Evolutionary conservation across 345 rosid genomes (phyloP).

Genomic region (Gossypium ekmanianum): DNA sequence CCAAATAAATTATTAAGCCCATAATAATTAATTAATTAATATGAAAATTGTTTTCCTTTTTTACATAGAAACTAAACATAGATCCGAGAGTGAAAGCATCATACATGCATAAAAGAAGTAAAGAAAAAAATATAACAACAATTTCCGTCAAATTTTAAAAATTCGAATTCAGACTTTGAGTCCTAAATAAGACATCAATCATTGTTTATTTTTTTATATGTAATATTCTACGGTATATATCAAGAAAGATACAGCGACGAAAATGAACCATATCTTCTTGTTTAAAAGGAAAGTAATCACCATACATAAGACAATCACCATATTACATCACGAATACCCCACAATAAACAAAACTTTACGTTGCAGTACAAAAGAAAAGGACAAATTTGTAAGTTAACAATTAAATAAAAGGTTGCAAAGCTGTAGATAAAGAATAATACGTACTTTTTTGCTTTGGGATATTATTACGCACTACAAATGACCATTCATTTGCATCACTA

Average conservation of each 20-base stretch:
- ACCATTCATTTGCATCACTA: not conserved
- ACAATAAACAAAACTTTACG: not conserved
- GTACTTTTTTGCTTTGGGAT: not conserved
- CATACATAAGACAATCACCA: not conserved
- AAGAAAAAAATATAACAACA: not conserved
- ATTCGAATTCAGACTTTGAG: too few species aligned
- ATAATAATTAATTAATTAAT: too few species aligned
- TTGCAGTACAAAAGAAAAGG: not conserved
- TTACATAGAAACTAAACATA: too few species aligned
- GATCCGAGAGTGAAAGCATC: too few species aligned
- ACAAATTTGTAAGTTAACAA: not conserved
- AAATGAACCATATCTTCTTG: not conserved
- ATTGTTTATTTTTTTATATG: too few species aligned
- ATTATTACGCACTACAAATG: not conserved
- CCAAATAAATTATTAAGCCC: too few species aligned
- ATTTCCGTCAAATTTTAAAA: too few species aligned
- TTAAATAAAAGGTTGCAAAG: not conserved
- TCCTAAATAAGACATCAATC: not conserved
- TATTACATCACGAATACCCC: constrained; percentile 5
- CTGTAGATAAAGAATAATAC: not conserved
- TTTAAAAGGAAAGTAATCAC: not conserved
- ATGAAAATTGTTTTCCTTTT: too few species aligned
- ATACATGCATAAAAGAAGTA: too few species aligned
- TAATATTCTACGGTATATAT: too few species aligned
- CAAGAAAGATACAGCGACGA: not conserved